A percentile compares a stretch with the other conserved stretches of the same genome.
These are phyloP conservation scores for Talaromyces amestolkiae DNA, from an alignment of 2,329 filamentous ascomycete genomes.

Conservation along the genomic window DNA sequence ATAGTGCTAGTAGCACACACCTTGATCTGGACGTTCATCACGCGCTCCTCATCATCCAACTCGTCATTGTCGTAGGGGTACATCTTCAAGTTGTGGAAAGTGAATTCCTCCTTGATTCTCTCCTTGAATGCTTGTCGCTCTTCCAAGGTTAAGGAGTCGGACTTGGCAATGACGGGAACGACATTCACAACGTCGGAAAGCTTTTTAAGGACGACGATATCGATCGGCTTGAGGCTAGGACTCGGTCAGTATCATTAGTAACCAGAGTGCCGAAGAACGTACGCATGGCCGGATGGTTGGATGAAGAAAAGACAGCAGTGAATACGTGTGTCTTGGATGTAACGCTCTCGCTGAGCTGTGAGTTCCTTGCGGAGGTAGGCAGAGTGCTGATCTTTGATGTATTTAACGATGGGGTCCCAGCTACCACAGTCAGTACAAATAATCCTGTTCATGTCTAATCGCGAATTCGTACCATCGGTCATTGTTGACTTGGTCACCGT, in stretches of 20 bases:
- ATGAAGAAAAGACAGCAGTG: conserved; percentile 99
- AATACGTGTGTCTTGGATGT: conserved; percentile 98
- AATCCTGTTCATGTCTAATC: background rate
- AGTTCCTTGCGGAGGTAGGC: conserved; percentile 99
- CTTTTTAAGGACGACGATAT: conserved; percentile 99
- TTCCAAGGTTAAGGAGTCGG: conserved; percentile 91
- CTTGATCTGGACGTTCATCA: conserved; percentile 94
- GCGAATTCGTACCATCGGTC: conserved; percentile 69
- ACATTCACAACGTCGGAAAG: conserved; percentile 98
- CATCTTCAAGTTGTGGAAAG: conserved; percentile 99
- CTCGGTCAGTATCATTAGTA: conserved; percentile 18
- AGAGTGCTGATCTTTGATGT: conserved; percentile 99
- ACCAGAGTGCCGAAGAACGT: conserved; percentile 23
- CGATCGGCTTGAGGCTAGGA: conserved; percentile 81
- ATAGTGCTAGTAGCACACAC: conserved; percentile 51
- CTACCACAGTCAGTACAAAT: conserved; percentile 28
- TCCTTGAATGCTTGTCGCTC: conserved; percentile 97
- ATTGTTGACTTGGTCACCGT: conserved; percentile 98
- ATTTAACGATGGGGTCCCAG: conserved; percentile 99
- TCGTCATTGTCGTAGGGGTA: conserved; percentile 99
- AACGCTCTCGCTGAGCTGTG: conserved; percentile 96
- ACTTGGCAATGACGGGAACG: conserved; percentile 97
- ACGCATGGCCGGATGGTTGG: conserved; percentile 92
- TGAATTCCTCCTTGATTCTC: conserved; percentile 98
- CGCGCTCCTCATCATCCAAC: conserved; percentile 93